Conservation (phyloP, 2,329 filamentous ascomycete species). For the Aspergillus quadrilineatus region DNA sequence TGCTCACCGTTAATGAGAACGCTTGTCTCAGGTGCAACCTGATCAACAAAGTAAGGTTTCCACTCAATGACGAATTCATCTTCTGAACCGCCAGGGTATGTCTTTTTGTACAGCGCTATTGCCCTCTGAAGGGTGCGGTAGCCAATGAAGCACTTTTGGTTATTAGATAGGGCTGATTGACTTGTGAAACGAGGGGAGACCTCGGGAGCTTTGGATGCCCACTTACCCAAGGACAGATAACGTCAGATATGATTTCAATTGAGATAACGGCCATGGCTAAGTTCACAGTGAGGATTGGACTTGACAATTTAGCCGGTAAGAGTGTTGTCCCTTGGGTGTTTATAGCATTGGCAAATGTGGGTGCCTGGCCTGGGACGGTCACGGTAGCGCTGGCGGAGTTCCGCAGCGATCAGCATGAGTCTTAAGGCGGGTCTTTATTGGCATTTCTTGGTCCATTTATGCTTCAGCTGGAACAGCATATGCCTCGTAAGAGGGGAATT, state of each 20-base stretch:
- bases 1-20: constrained; percentile 15
- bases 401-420: not conserved
- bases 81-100: constrained; percentile 38
- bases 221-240: constrained; percentile 5
- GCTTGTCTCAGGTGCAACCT: constrained; percentile 16
- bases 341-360: not conserved
- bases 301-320: not conserved
- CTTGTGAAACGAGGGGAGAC: too few relatives aligned
- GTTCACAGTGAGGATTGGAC: too few relatives aligned
- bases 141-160: constrained; percentile 42
- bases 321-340: not conserved
- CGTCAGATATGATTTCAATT: constrained; percentile 2
- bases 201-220: too few relatives aligned
- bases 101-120: constrained; percentile 41
- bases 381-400: not conserved
- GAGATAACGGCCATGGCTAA: not conserved
- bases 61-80: constrained; percentile 40
- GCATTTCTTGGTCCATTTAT: too few relatives aligned
- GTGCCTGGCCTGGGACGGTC: not conserved
- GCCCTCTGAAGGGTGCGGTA: constrained; percentile 40
- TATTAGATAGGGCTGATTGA: too few relatives aligned
- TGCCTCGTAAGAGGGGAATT: too few relatives aligned
- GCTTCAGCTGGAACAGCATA: too few relatives aligned
- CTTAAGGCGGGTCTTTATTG: too few relatives aligned
- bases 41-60: constrained; percentile 41